Evolutionary conservation across 352 stramenopile genomes (phyloP), one percentile per base, ranked within the genome.

Genomic region (Globisporangium irregulare): DNA sequence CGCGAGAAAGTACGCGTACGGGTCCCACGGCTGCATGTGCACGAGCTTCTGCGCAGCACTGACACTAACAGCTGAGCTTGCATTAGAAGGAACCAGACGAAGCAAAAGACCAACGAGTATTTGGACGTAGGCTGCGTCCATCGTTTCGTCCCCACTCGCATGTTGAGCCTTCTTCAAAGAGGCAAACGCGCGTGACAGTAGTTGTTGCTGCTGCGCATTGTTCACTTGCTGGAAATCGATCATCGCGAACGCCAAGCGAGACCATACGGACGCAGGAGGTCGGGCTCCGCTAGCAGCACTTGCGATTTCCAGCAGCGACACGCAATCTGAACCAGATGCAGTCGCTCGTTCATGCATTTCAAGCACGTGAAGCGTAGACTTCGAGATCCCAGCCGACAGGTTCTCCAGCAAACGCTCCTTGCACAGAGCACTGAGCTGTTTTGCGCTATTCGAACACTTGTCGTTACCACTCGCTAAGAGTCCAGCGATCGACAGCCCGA

Each of bases 11-110:
- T 92, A 91, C 8, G 80, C 79, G 1, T 73, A 73, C 1, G 82
- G 70, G 9, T 88, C 83, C 80, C 79, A 87, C 25, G 86, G 82
- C 43, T 90, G 59, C 63, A 81, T 77, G 34, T 79, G 86, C 46
- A 93, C 71, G 27, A 92, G 74, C 64, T 89, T 91, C 69, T 86
- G 70, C 4, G 72, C 64, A 20, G 72, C 69, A 22, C 1, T n/a
- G 41, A 0, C 38, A 18, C 69, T 20, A 7, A 18, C 72, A 2
- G 62, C 62, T 8, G 64, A 58, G n/a, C 59, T 61, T 62, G 41
- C 54, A 34, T 67, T 53, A 73, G 36, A 43, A 43, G 46, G 9
- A 64, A 9, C 2, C 25, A 80, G 15, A 85, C 64, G 25, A 87
- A 66, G 14, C 43, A 73, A 79, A 25, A 78, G 46, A 27, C 41